A percentile compares a stretch with the other conserved stretches of the same genome.
Evolutionary conservation across 2,329 filamentous ascomycete genomes (phyloP).

Genomic region (Fusarium tanahbumbuense): DNA sequence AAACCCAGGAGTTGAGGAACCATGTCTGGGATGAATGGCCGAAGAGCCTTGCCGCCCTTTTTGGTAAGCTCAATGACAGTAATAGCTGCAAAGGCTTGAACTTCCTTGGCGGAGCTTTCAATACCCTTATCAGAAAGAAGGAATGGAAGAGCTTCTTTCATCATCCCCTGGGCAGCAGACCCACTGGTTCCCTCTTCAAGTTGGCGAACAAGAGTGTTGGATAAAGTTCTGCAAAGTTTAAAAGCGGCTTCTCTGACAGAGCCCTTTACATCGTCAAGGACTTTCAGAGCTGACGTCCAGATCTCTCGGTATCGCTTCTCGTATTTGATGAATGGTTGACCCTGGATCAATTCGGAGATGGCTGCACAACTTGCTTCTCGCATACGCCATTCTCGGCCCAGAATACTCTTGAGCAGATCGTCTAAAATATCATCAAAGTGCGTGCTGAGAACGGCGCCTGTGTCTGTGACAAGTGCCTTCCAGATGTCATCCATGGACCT

Average conservation of each 20-base stretch:
- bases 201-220: constrained; percentile 85
- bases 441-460: constrained; percentile 77
- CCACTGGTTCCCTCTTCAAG: constrained; percentile 81
- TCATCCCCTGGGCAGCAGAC: constrained; percentile 79
- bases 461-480: constrained; percentile 93
- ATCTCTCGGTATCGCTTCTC: constrained; percentile 86
- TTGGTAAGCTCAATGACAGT: constrained; percentile 92
- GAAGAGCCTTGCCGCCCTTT: constrained; percentile 81
- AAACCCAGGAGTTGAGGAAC: constrained; percentile 84
- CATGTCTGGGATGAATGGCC: constrained; percentile 84
- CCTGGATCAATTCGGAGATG: constrained; percentile 87
- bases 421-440: constrained; percentile 91
- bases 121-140: constrained; percentile 88
- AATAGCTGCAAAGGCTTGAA: constrained; percentile 83
- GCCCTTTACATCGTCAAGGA: constrained; percentile 95
- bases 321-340: constrained; percentile 79
- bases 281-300: constrained; percentile 87
- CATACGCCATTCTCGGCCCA: constrained; percentile 93
- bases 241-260: constrained; percentile 86
- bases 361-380: constrained; percentile 93
- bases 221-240: constrained; percentile 84
- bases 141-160: constrained; percentile 89
- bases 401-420: constrained; percentile 85
- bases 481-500: constrained; percentile 98
- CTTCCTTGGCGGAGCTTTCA: constrained; percentile 88